phyloP scores from a whole-genome alignment of 768 basidiomycete genomes.

The Kondoa subrosea region DNA sequence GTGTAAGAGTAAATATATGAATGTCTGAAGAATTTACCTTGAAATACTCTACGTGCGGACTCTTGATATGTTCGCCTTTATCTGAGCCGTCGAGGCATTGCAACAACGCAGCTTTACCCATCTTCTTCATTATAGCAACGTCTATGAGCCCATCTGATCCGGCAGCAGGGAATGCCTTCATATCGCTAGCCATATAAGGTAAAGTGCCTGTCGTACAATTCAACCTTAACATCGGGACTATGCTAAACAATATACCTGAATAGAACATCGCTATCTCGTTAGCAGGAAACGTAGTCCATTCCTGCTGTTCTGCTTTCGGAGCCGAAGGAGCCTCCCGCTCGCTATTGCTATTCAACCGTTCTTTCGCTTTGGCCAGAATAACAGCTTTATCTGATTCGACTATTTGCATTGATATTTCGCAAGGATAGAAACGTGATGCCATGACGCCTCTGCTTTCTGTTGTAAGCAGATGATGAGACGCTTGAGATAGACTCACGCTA shows the following conservation, averaged over 20 bases:
- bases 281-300: background rate
- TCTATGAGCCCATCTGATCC: constrained; percentile 1
- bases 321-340: too few species aligned
- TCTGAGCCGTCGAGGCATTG: background rate
- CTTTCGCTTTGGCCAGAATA: background rate
- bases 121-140: constrained; percentile 3
- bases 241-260: background rate
- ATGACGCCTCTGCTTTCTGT: background rate
- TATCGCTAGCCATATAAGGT: background rate
- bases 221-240: background rate
- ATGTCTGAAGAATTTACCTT: background rate
- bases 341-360: background rate
- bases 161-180: background rate
- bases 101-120: background rate
- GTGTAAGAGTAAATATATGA: background rate
- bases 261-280: background rate
- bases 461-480: background rate
- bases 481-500: background rate
- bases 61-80: background rate
- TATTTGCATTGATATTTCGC: constrained; percentile 1
- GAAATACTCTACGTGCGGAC: background rate
- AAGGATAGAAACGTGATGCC: background rate
- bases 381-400: background rate
- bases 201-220: background rate
- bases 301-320: background rate